Conservation (phyloP, 1,139 yeast genomes). For the Trichomonascaceae sp. region DNA sequence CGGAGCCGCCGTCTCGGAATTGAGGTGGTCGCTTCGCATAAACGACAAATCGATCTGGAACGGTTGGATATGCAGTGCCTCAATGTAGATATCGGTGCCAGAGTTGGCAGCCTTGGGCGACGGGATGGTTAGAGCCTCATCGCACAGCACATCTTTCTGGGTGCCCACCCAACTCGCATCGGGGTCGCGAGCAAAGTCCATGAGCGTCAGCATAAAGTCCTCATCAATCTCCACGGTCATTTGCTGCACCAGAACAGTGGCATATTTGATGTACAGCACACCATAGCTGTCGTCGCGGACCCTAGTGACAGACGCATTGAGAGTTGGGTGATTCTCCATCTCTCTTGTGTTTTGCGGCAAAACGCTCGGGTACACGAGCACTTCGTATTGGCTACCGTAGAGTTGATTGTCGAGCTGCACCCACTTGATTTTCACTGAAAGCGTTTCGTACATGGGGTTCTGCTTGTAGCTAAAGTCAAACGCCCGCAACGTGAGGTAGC, state of each 20-base stretch:
- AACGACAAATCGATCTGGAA: conserved; percentile 79
- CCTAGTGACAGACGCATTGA: conserved; percentile 71
- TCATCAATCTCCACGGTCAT: conserved; percentile 89
- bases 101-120: conserved; percentile 50
- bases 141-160: conserved; percentile 36
- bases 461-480: conserved; percentile 71
- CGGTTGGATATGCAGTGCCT: conserved; percentile 86
- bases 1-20: conserved; percentile 38
- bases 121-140: conserved; percentile 50
- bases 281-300: conserved; percentile 89
- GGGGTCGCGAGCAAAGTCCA: conserved; percentile 59
- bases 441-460: conserved; percentile 70
- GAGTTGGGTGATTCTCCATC: conserved; percentile 78
- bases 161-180: conserved; percentile 26
- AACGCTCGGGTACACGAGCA: conserved; percentile 80
- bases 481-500: conserved; percentile 72
- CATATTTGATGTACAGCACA: conserved; percentile 78
- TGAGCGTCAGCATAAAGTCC: conserved; percentile 70
- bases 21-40: conserved; percentile 75
- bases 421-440: conserved; percentile 82
- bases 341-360: conserved; percentile 78
- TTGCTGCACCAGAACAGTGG: conserved; percentile 79
- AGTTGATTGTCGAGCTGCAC: conserved; percentile 86
- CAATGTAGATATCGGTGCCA: conserved; percentile 75
- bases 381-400: conserved; percentile 81